phyloP scores from a whole-genome alignment of 768 basidiomycete species.

The Suillus subaureus region DNA sequence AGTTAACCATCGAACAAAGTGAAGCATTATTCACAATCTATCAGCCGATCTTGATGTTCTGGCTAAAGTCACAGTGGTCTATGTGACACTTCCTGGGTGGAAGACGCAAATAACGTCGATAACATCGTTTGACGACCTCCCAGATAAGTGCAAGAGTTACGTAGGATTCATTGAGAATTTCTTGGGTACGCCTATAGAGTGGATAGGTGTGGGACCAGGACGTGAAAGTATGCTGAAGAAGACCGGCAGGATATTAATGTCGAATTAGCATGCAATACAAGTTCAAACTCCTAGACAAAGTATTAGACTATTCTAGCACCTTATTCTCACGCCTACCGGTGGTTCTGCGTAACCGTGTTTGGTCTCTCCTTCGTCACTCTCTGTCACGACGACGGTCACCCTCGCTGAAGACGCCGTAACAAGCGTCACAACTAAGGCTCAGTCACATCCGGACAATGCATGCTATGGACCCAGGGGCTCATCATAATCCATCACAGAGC shows the following conservation, averaged over 20 bases:
- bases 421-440: conserved; percentile 32
- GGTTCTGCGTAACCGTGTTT: conserved; percentile 24
- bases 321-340: conserved; percentile 28
- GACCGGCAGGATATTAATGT: conserved; percentile 13
- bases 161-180: conserved; percentile 83
- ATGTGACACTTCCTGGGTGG: conserved; percentile 93
- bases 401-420: conserved; percentile 32
- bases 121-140: conserved; percentile 72
- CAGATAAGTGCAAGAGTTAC: conserved; percentile 84
- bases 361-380: conserved; percentile 31
- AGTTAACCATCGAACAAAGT: conserved; percentile 22
- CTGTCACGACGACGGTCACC: conserved; percentile 17
- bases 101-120: conserved; percentile 68
- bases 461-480: conserved; percentile 36
- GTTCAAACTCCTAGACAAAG: not conserved
- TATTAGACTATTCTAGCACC: not conserved
- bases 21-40: not conserved
- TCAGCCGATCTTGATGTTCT: conserved; percentile 85
- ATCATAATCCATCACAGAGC: conserved; percentile 34
- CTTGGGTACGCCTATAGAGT: conserved; percentile 75
- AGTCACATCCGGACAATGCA: conserved; percentile 25
- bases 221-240: conserved; percentile 72
- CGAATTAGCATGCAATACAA: conserved; percentile 21
- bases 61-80: conserved; percentile 78
- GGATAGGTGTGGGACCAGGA: conserved; percentile 92